phyloP scores from a whole-genome alignment of 345 rosid species.

The Moricandia arvensis region DNA sequence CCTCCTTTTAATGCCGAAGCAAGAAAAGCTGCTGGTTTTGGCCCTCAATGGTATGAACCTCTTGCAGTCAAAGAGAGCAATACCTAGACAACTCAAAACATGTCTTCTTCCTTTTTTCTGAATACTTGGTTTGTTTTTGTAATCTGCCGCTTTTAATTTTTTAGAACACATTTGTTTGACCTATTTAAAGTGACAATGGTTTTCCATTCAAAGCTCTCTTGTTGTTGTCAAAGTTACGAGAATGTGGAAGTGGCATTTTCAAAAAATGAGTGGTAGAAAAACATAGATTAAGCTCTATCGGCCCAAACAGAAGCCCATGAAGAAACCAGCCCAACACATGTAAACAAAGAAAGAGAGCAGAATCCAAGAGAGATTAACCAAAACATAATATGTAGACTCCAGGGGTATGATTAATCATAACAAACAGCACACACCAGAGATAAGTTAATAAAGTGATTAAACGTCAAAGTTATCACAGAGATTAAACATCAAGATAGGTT shows the following conservation, averaged over 20 bases:
- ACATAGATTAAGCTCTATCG: background rate
- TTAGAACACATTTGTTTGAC: conserved; percentile 15
- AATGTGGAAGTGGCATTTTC: conserved; percentile 6
- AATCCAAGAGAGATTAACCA: too few species aligned
- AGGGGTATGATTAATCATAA: too few species aligned
- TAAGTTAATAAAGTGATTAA: too few species aligned
- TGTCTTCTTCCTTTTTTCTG: background rate
- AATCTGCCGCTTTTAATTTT: conserved; percentile 2
- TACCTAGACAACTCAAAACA: conserved; percentile 5
- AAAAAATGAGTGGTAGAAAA: conserved; percentile 2
- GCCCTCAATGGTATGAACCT: conserved; percentile 81
- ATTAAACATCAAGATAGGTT: too few species aligned
- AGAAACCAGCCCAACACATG: too few species aligned
- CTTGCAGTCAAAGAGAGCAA: conserved; percentile 57
- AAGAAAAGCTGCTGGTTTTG: conserved; percentile 93
- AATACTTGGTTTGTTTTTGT: conserved; percentile 16
- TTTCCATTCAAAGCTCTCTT: conserved; percentile 11
- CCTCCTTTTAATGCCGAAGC: conserved; percentile 89
- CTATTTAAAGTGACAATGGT: background rate
- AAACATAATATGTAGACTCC: too few species aligned
- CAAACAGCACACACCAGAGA: too few species aligned
- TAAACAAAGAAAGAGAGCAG: too few species aligned
- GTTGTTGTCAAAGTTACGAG: background rate
- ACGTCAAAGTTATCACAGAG: too few species aligned
- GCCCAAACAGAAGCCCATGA: too few species aligned